These are phyloP conservation scores for Globisporangium recalcitrans DNA, from an alignment of 352 stramenopile species.

Conservation along the genomic window DNA sequence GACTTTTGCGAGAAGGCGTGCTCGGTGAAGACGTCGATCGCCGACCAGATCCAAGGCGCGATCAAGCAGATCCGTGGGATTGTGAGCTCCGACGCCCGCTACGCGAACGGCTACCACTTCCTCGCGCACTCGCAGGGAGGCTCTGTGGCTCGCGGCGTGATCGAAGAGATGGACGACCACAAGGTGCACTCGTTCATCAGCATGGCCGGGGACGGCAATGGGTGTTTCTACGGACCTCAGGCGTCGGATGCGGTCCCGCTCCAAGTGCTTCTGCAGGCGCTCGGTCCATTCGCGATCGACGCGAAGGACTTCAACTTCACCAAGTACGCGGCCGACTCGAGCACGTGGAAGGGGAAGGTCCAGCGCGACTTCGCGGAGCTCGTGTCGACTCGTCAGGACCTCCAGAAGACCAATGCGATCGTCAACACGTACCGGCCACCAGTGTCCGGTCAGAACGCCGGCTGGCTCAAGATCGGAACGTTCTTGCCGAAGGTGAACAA, in stretches of 20 bases:
- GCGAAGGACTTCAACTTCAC: constrained; percentile 27
- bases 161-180: constrained; percentile 57
- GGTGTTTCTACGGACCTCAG: constrained; percentile 46
- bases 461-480: constrained; percentile 18
- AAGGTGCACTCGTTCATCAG: constrained; percentile 44
- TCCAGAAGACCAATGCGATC: constrained; percentile 22
- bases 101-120: constrained; percentile 38
- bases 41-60: constrained; percentile 29
- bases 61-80: constrained; percentile 32
- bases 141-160: constrained; percentile 33
- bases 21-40: constrained; percentile 24
- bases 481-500: constrained; percentile 28
- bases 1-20: constrained; percentile 35
- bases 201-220: constrained; percentile 37
- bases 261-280: constrained; percentile 17
- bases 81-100: constrained; percentile 18
- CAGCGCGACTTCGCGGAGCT: constrained; percentile 30
- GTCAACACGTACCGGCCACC: constrained; percentile 27
- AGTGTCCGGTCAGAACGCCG: constrained; percentile 5
- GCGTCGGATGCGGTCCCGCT: constrained; percentile 12
- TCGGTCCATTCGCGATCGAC: constrained; percentile 22
- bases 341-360: constrained; percentile 20
- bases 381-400: constrained; percentile 10
- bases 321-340: constrained; percentile 23
- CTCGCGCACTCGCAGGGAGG: constrained; percentile 45